Base-by-base conservation (phyloP, 129 eudicot genomes). In the Flaveria ramosissima region DNA sequence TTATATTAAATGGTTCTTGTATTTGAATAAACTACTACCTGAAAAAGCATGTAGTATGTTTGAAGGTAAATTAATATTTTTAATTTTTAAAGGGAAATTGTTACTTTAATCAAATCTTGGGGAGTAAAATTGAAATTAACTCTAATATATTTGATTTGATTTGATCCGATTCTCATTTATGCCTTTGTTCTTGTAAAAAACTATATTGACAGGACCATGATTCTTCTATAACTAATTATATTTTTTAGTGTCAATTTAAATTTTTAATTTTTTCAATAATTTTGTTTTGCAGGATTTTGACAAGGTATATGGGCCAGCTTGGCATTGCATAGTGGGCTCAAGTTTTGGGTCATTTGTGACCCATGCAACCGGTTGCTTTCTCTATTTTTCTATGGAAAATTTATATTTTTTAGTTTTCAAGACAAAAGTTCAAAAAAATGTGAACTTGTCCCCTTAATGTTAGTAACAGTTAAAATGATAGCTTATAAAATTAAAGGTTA, bases 311-410 rank as follows among this genome's bases (percentile, higher is more conserved):
- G 97, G 97, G 68, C 96, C 97, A 76, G 87, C 97, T n/a, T 92
- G 97, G 97, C 97, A 92, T 72, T 92, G 97, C 83, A 92, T 92
- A 0, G 97, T 87, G 87, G 97, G 97, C 75, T 89, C 97, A 74
- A 92, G 91, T 73, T 92, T 92, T 46, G 97, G 97, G 19, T 92
- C 97, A 53, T 92, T 85, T 80, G 97, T 92, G 27, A 92, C 97
- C 24, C 96, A 92, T 62, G 83, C 92, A 53, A 92, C 91, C 11
- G 96, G 96, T 3, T 72, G 96, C 50, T 92, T 92, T 77, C 83
- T 87, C 39, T 92, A 92, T 83, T 92, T 92, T 57, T 84, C 89
- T 1, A 85, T 89, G 88, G 97, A 92, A 30, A 87, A 87, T 20
- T 78, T 92, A 21, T 89, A 84, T 83, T 78, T 92, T 78, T 72